These are phyloP conservation scores for Cynanchum wilfordii DNA, from an alignment of 257 asterid genomes.

Conservation along the genomic window DNA sequence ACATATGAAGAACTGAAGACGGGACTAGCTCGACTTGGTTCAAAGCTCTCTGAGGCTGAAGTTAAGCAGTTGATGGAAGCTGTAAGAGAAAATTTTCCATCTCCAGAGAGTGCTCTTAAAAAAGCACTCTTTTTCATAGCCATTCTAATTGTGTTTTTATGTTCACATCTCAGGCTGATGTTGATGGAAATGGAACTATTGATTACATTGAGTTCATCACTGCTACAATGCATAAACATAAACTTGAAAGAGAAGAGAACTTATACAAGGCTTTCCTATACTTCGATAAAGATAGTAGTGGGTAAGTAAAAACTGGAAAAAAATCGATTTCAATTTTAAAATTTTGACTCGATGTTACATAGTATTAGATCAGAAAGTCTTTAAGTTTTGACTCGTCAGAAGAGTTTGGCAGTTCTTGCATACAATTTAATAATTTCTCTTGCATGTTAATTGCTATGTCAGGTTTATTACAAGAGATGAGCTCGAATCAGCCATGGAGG, in stretches of 20 bases:
- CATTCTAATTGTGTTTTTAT: neutral
- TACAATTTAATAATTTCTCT: neutral
- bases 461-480: constrained; percentile 89
- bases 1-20: constrained; percentile 79
- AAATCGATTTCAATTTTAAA: too few relatives aligned
- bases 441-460: neutral
- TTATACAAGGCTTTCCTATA: constrained; percentile 69
- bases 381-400: too few relatives aligned
- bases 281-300: constrained; percentile 82
- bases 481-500: constrained; percentile 77
- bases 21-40: constrained; percentile 80
- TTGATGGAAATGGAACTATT: constrained; percentile 85
- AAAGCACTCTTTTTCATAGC: too few relatives aligned
- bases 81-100: constrained; percentile 31
- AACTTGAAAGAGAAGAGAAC: constrained; percentile 76
- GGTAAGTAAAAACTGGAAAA: constrained; percentile 35
- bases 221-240: constrained; percentile 90
- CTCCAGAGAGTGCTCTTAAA: neutral
- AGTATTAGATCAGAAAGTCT: too few relatives aligned
- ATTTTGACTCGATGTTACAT: too few relatives aligned
- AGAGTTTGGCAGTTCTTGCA: too few relatives aligned
- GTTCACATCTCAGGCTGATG: constrained; percentile 61
- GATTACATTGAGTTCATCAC: constrained; percentile 85
- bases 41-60: constrained; percentile 80
- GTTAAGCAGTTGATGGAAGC: constrained; percentile 92